These are phyloP conservation scores for Medicago truncatula DNA, from an alignment of 306 rosid genomes.

Conservation along the genomic window DNA sequence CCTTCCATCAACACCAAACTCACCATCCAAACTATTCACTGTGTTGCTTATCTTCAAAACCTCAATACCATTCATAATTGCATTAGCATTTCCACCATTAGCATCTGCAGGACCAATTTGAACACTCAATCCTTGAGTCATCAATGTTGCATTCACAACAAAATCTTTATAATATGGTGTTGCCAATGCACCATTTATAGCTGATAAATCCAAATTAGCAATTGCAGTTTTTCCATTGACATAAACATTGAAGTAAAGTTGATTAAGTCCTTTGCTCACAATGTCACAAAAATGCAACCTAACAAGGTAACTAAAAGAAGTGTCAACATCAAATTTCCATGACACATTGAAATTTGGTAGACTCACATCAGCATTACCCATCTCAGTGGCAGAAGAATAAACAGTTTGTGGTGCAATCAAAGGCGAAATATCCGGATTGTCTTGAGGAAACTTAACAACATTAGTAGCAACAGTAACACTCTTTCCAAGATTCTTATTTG, in stretches of 20 bases:
- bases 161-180: slow-evolving; percentile 60
- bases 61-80: slow-evolving; percentile 62
- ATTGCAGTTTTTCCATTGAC: slow-evolving; percentile 55
- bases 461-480: slow-evolving; percentile 33
- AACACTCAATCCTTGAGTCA: slow-evolving; percentile 50
- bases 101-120: slow-evolving; percentile 53
- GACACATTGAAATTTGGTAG: slow-evolving; percentile 56
- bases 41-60: slow-evolving; percentile 64
- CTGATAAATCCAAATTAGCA: slow-evolving; percentile 49
- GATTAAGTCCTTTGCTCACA: slow-evolving; percentile 53
- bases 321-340: slow-evolving; percentile 63
- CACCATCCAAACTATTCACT: slow-evolving; percentile 65
- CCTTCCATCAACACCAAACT: slow-evolving; percentile 61
- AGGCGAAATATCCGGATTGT: slow-evolving; percentile 32
- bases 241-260: slow-evolving; percentile 58
- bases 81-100: slow-evolving; percentile 37
- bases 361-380: slow-evolving; percentile 47
- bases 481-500: slow-evolving; percentile 45
- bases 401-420: slow-evolving; percentile 55
- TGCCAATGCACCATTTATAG: slow-evolving; percentile 45
- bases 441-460: slow-evolving; percentile 44
- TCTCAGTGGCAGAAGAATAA: slow-evolving; percentile 53
- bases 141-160: slow-evolving; percentile 60
- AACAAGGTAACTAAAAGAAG: slow-evolving; percentile 52
- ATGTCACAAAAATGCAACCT: slow-evolving; percentile 67